phyloP scores from a whole-genome alignment of 192 early-diverging fungal genomes.

The Rhizoclosmatium globosum region DNA sequence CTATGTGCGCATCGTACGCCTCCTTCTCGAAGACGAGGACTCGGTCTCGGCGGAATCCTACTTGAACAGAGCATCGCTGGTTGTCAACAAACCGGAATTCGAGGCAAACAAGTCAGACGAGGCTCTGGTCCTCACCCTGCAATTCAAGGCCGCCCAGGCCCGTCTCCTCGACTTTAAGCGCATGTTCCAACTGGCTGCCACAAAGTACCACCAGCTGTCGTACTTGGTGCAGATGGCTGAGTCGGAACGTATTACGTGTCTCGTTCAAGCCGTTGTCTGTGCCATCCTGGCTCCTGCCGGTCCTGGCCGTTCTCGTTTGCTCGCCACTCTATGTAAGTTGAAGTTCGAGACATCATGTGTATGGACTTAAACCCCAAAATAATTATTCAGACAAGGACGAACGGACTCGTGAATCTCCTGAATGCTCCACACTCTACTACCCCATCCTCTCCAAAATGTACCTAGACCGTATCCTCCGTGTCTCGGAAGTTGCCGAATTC shows the following conservation, averaged over 20 bases:
- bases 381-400: conserved; percentile 78
- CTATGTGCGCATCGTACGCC: conserved; percentile 85
- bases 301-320: conserved; percentile 82
- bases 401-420: conserved; percentile 77
- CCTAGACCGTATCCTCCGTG: conserved; percentile 83
- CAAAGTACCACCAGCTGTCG: conserved; percentile 84
- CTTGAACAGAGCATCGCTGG: conserved; percentile 71
- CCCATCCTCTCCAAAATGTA: conserved; percentile 95
- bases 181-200: conserved; percentile 84
- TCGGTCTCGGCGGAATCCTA: conserved; percentile 80
- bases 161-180: conserved; percentile 85
- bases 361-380: background rate
- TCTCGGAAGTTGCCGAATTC: conserved; percentile 83
- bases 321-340: conserved; percentile 74
- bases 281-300: conserved; percentile 92
- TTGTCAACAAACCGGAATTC: conserved; percentile 31
- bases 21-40: conserved; percentile 88
- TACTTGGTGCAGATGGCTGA: conserved; percentile 72
- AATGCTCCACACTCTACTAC: conserved; percentile 41
- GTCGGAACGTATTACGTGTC: conserved; percentile 58
- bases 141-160: conserved; percentile 86
- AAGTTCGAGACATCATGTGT: background rate
- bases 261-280: conserved; percentile 81
- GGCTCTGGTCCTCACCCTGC: conserved; percentile 44
- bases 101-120: conserved; percentile 1